phyloP scores from a whole-genome alignment of 257 asterid species.

The Primulina huaijiensis region DNA sequence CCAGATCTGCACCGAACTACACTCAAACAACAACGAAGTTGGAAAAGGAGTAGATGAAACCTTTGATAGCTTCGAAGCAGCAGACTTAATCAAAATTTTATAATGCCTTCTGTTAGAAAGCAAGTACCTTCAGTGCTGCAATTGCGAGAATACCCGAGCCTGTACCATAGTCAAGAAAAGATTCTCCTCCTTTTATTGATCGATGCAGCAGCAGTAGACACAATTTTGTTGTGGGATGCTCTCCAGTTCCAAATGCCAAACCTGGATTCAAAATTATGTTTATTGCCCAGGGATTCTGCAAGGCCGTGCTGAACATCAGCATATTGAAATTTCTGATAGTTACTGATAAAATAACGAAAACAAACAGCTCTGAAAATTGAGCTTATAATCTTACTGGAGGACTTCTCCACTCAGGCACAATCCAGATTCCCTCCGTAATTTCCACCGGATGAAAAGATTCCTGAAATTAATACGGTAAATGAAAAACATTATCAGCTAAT shows the following conservation, averaged over 20 bases:
- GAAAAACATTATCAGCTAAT: too few relatives aligned
- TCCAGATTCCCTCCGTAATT: slow-evolving; percentile 77
- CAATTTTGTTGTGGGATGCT: slow-evolving; percentile 86
- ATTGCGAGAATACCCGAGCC: slow-evolving; percentile 94
- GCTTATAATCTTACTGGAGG: slow-evolving; percentile 62
- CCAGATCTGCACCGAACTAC: slow-evolving; percentile 76
- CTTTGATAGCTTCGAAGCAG: not conserved
- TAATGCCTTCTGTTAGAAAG: not conserved
- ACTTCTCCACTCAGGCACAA: slow-evolving; percentile 84
- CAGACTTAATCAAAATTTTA: slow-evolving; percentile 2
- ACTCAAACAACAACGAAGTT: slow-evolving; percentile 9
- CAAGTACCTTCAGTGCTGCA: slow-evolving; percentile 79
- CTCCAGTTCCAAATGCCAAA: slow-evolving; percentile 97
- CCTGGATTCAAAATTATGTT: slow-evolving; percentile 85
- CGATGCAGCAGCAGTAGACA: slow-evolving; percentile 66
- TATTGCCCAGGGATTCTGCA: slow-evolving; percentile 62
- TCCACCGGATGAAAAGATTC: slow-evolving; percentile 81
- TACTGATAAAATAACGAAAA: too few relatives aligned
- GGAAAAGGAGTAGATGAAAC: not conserved
- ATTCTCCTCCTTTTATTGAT: slow-evolving; percentile 73
- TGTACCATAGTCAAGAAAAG: slow-evolving; percentile 89
- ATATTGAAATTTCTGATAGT: too few relatives aligned
- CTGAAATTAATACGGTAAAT: slow-evolving; percentile 35
- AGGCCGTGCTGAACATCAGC: slow-evolving; percentile 15
- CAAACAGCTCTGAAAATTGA: slow-evolving; percentile 4